Percentiles rank a stretch among this genome's conserved stretches.
phyloP scores from a whole-genome alignment of 2,329 filamentous ascomycete genomes.

The Aureobasidium musti region DNA sequence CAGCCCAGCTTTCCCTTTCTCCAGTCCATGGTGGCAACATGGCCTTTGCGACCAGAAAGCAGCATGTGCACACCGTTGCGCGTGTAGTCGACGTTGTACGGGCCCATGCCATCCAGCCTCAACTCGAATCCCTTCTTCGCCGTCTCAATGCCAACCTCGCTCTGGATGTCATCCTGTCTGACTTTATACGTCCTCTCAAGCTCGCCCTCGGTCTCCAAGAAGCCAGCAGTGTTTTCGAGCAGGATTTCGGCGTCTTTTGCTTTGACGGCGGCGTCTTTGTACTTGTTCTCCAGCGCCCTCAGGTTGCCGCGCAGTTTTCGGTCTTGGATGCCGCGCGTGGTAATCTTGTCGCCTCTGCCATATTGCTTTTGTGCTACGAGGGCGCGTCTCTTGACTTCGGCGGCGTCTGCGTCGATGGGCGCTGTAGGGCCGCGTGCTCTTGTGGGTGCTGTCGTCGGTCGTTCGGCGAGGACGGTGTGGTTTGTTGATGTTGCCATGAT shows the following conservation, averaged over 20 bases:
- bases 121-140: constrained; percentile 93
- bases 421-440: constrained; percentile 35
- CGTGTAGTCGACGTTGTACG: constrained; percentile 86
- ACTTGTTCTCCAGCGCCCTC: constrained; percentile 75
- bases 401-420: constrained; percentile 39
- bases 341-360: constrained; percentile 77
- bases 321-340: constrained; percentile 73
- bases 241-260: constrained; percentile 96
- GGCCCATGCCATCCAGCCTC: constrained; percentile 77
- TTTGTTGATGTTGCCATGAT: constrained; percentile 15
- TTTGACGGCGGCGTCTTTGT: constrained; percentile 75
- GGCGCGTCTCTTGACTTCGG: constrained; percentile 40
- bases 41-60: constrained; percentile 85
- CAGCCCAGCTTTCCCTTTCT: constrained; percentile 85
- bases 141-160: constrained; percentile 74
- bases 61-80: constrained; percentile 84
- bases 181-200: constrained; percentile 92
- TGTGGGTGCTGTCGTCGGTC: constrained; percentile 13
- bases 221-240: constrained; percentile 81
- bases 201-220: constrained; percentile 83
- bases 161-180: constrained; percentile 79
- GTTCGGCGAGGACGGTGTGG: constrained; percentile 15
- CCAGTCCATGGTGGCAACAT: constrained; percentile 97
- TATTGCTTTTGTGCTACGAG: constrained; percentile 64
- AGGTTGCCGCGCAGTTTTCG: constrained; percentile 86